Evolutionary conservation across 768 basidiomycete genomes (phyloP), one percentile per base, ranked within the genome.

Genomic region (Panellus pusillus): DNA sequence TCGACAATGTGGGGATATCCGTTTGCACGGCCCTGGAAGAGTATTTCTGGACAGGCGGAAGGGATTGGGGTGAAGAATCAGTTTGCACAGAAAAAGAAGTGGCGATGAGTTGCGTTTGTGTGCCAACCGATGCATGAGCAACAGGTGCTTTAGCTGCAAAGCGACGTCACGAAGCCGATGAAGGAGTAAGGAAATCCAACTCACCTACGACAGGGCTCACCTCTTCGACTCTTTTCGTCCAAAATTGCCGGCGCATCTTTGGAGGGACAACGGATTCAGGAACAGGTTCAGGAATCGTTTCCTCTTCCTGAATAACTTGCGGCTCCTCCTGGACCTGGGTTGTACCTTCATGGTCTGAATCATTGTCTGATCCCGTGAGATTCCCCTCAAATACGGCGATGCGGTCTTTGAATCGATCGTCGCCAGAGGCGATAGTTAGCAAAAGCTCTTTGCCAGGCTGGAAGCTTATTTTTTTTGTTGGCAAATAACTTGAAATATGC

Each of bases 361-460:
- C 64, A 29, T 72, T 69, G 17, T 65, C 75, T 47, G 67, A 62
- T 35, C 65, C 68, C 35, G 62, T 44, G 6, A 79, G 57, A 68
- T 80, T 77, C 14, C 78, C 85, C 60, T 84, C 82, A 58, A 88
- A 75, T 37, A 85, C 65, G 61, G 87, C 75, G 1, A 83, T 70
- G 54, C 74, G 76, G 53, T 85, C 83, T 52, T 79, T 77, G 68
- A 81, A 79, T 12, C 70, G 63, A 37, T 79, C 80, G 58, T 84
- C 77, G 27, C 72, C 76, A 24, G 76, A 73, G 37, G 75, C 76
- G 31, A 88, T 72, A 6, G 84, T 76, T 49, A 89, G 74, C 43
- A 87, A 73, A 47, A 89, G 80, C 69, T 85, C 83, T 68, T 86
- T 86, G 52, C 86, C 86, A 12, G 85, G 81, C 64, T 79, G 86